Base-by-base conservation (phyloP, 1,284 basidiomycete genomes). In the Rhodotorula sp. region DNA sequence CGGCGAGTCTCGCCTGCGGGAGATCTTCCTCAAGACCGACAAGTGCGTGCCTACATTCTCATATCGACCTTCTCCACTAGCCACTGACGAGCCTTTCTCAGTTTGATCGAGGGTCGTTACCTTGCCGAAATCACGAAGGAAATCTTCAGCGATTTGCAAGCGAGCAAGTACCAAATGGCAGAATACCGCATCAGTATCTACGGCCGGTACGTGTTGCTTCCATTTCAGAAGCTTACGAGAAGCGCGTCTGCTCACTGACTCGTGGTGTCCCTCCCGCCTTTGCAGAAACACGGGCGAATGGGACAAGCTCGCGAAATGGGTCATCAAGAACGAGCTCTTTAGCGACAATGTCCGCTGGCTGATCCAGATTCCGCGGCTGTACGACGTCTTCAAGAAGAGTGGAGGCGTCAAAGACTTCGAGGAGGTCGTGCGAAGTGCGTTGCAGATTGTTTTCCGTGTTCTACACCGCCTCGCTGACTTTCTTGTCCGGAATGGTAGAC, bases 1-100 rank as follows among this genome's bases (percentile, higher is more conserved):
- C 73, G 96, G 97, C 69, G 95, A 97, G 82, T 96, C 93, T 26
- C 86, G 97, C 68, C 83, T 99, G 74, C 86, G 97, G 67, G 97
- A 99, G 82, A 99, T 99, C 78, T 99, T 99, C 84, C 83, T 99
- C 76, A 99, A 99, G 85, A 97, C 96, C 1, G 96, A 99, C 82
- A 99, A 99, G 74, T 76, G 15, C 59, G 69, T 47, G 26, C 12
- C 1, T 10, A 39, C 6, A 39, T 39, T 12, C 18, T 10, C 48
- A 14, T n/a, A 68, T 73, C 78, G 65, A 77, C 80, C 65, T 62
- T 49, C 43, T n/a, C 29, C 46, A 14, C 8, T 10, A 39, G 39
- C 39, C 8, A 1, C 26, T n/a, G 39, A 51, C 34, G 29, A 10
- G 5, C 7, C 6, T 12, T 29, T 3, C 18, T 3, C 63, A 76